These are phyloP conservation scores for Acanthamoeba sp. DNA, from an alignment of 208 protist genomes.

Conservation along the genomic window DNA sequence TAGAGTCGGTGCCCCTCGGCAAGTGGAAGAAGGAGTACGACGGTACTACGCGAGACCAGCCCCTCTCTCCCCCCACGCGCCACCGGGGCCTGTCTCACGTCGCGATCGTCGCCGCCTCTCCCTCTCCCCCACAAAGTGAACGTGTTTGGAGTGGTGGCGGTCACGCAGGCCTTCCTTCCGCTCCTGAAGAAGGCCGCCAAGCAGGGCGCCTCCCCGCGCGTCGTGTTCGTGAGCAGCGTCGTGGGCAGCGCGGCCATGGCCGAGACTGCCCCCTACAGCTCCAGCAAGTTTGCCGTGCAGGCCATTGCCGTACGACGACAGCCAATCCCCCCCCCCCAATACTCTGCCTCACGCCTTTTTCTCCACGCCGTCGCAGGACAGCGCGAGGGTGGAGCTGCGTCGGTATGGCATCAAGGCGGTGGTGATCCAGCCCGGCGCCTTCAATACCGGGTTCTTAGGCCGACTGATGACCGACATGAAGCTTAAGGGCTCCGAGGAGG, in stretches of 20 bases:
- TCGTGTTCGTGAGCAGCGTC: constrained; percentile 31
- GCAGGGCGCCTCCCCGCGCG: background rate
- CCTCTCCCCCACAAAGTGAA: background rate
- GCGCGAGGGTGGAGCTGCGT: background rate
- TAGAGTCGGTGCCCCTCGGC: background rate
- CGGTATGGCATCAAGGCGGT: constrained; percentile 34
- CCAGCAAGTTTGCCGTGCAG: constrained; percentile 60
- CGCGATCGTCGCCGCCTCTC: background rate
- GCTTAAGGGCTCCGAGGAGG: background rate
- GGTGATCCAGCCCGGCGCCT: constrained; percentile 44
- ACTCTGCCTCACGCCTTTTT: background rate
- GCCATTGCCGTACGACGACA: constrained; percentile 46
- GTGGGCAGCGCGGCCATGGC: constrained; percentile 6
- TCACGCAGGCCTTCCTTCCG: constrained; percentile 47
- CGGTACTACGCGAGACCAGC: too few relatives aligned
- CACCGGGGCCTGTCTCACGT: too few relatives aligned
- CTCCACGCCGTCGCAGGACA: background rate
- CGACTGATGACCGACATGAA: background rate
- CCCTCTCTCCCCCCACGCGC: too few relatives aligned
- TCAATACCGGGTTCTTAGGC: constrained; percentile 13
- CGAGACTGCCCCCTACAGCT: constrained; percentile 36
- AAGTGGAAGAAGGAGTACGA: constrained; percentile 63
- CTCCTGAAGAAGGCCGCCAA: background rate
- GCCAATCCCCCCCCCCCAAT: too few relatives aligned
- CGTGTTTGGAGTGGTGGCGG: constrained; percentile 41